phyloP scores from a whole-genome alignment of 2,329 filamentous ascomycete genomes.

The Penicillium hordei region DNA sequence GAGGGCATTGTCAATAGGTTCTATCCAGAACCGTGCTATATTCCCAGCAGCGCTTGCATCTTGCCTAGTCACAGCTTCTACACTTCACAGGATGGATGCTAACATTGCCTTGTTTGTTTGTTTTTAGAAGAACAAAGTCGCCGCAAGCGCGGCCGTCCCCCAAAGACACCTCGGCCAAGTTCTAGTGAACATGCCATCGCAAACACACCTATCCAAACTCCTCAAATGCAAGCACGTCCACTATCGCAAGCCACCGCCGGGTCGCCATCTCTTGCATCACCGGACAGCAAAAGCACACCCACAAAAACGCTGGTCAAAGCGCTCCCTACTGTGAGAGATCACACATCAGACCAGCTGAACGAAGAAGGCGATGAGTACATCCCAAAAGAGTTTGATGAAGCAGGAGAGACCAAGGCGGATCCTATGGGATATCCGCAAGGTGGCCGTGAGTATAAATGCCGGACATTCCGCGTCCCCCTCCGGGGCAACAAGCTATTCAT shows the following conservation, averaged over 20 bases:
- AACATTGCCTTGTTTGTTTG: conserved; percentile 14
- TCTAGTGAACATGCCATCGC: conserved; percentile 34
- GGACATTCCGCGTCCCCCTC: conserved; percentile 89
- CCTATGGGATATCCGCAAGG: conserved; percentile 77
- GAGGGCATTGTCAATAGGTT: conserved; percentile 6
- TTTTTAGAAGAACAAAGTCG: conserved; percentile 43
- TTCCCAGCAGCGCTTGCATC: not conserved
- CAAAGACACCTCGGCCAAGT: conserved; percentile 47
- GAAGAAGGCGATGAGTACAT: conserved; percentile 90
- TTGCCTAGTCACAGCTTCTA: conserved; percentile 19
- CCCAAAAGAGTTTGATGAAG: conserved; percentile 87
- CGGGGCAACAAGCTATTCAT: conserved; percentile 95
- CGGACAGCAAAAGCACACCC: conserved; percentile 67
- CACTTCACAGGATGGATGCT: conserved; percentile 14
- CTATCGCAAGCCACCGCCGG: conserved; percentile 34
- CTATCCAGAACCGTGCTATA: not conserved
- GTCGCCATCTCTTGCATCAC: conserved; percentile 61
- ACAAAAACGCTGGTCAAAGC: conserved; percentile 86
- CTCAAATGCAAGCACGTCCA: conserved; percentile 42
- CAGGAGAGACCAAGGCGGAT: conserved; percentile 91
- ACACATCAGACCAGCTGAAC: conserved; percentile 93
- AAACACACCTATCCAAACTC: conserved; percentile 39
- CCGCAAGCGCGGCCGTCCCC: conserved; percentile 52
- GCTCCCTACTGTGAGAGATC: conserved; percentile 89
- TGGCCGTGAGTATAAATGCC: conserved; percentile 82